A percentile compares a stretch with the other conserved stretches of the same genome.
These are phyloP conservation scores for Ophiosphaerella korrae DNA, from an alignment of 2,329 filamentous ascomycete species.

Conservation along the genomic window DNA sequence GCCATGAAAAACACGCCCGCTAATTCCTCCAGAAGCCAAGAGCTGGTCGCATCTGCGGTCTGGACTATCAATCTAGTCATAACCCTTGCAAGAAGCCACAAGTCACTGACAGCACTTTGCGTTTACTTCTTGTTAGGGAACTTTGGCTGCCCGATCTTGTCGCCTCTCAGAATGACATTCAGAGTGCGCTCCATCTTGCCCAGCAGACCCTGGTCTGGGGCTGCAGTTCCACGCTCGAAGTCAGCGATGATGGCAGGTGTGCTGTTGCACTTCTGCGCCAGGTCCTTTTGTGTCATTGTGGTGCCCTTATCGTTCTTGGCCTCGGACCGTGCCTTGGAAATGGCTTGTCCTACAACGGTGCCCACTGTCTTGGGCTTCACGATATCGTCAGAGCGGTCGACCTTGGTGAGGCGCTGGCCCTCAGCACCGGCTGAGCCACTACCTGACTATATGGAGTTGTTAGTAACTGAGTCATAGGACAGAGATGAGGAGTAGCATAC, in stretches of 20 bases:
- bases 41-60: neutral
- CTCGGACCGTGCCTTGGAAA: constrained; percentile 77
- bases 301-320: constrained; percentile 75
- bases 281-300: constrained; percentile 85
- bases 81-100: no score
- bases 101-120: neutral
- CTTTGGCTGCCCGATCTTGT: constrained; percentile 82
- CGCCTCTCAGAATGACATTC: constrained; percentile 84
- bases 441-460: constrained; percentile 8
- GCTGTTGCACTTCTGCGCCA: constrained; percentile 87
- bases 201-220: constrained; percentile 84
- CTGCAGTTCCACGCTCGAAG: constrained; percentile 79
- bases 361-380: constrained; percentile 92
- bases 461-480: neutral
- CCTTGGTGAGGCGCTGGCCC: constrained; percentile 95
- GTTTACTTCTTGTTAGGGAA: constrained; percentile 72
- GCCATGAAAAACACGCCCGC: constrained; percentile 9
- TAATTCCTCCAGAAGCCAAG: constrained; percentile 4
- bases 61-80: neutral
- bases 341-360: constrained; percentile 78
- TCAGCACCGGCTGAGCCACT: constrained; percentile 69
- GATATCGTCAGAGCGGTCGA: constrained; percentile 96
- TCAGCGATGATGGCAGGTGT: constrained; percentile 79
- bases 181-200: constrained; percentile 79
- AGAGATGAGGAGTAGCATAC: constrained; percentile 60